Percentiles rank a stretch among this genome's conserved stretches.
phyloP scores from a whole-genome alignment of 2,329 filamentous ascomycete species.

The Fusarium nelsonii region DNA sequence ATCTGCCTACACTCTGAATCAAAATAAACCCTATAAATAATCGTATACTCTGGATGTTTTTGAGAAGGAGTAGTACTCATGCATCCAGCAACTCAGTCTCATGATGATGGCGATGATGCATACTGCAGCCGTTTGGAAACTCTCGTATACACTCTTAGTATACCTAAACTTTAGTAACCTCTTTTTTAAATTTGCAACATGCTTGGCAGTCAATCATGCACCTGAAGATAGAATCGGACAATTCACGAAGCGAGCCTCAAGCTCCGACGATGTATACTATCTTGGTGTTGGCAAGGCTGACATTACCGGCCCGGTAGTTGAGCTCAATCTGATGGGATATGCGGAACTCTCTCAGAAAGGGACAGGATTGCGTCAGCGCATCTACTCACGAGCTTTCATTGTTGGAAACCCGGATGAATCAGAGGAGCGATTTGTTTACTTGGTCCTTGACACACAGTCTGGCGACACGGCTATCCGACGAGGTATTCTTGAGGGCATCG shows the following conservation, averaged over 20 bases:
- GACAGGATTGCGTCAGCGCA: slow-evolving; percentile 1
- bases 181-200: background rate
- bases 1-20: background rate
- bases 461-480: slow-evolving; percentile 7
- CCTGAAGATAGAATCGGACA: background rate
- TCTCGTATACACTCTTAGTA: background rate
- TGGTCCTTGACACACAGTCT: slow-evolving; percentile 6
- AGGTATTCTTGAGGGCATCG: background rate
- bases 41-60: fast-evolving
- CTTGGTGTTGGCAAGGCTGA: slow-evolving; percentile 20
- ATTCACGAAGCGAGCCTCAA: background rate
- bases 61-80: background rate
- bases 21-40: background rate
- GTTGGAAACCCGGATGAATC: background rate
- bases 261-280: background rate
- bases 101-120: background rate
- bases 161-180: background rate
- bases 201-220: background rate
- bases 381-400: slow-evolving; percentile 12
- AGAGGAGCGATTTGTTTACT: background rate
- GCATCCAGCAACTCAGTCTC: background rate
- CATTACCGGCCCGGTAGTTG: slow-evolving; percentile 13
- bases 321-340: slow-evolving; percentile 24
- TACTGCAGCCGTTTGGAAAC: background rate
- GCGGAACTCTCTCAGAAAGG: slow-evolving; percentile 2